Percentiles rank a stretch among this genome's conserved stretches.
Evolutionary conservation across 2,329 filamentous ascomycete genomes (phyloP).

Genomic region (Knufia fluminis): DNA sequence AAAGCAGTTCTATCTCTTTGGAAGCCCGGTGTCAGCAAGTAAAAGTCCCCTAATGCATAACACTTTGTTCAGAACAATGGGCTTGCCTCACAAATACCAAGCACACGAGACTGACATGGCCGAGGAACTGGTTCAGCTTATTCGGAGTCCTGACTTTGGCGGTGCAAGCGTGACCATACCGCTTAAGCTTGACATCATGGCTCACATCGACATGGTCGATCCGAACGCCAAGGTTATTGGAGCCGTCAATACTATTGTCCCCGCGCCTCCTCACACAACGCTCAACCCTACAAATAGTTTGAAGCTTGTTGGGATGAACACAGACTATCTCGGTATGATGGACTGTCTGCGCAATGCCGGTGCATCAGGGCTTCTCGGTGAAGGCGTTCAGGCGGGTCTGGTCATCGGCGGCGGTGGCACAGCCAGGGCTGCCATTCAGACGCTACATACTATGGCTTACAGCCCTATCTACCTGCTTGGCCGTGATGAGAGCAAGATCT

Average conservation of each 20-base stretch:
- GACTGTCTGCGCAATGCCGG: slow-evolving; percentile 65
- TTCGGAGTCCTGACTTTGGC: slow-evolving; percentile 68
- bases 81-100: slow-evolving; percentile 76
- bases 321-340: slow-evolving; percentile 90
- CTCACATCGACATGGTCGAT: slow-evolving; percentile 68
- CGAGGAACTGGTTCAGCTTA: slow-evolving; percentile 52
- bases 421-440: slow-evolving; percentile 81
- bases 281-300: slow-evolving; percentile 29
- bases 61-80: slow-evolving; percentile 62
- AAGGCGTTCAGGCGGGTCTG: slow-evolving; percentile 50
- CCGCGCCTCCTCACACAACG: slow-evolving; percentile 31
- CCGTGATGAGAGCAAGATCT: slow-evolving; percentile 60
- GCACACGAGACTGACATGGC: slow-evolving; percentile 63
- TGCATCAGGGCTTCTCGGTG: slow-evolving; percentile 37
- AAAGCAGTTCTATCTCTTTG: slow-evolving; percentile 78
- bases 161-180: slow-evolving; percentile 95
- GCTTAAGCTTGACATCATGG: slow-evolving; percentile 80
- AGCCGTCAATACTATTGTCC: slow-evolving; percentile 88
- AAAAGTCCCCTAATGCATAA: slow-evolving; percentile 88
- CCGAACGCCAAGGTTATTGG: slow-evolving; percentile 74
- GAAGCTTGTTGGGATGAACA: slow-evolving; percentile 76
- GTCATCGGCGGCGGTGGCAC: slow-evolving; percentile 90
- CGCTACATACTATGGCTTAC: slow-evolving; percentile 74
- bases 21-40: slow-evolving; percentile 71
- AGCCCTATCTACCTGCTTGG: slow-evolving; percentile 80